Evolutionary conservation across 139 green algal species (phyloP).

Genomic region (Picochlorum sp.): DNA sequence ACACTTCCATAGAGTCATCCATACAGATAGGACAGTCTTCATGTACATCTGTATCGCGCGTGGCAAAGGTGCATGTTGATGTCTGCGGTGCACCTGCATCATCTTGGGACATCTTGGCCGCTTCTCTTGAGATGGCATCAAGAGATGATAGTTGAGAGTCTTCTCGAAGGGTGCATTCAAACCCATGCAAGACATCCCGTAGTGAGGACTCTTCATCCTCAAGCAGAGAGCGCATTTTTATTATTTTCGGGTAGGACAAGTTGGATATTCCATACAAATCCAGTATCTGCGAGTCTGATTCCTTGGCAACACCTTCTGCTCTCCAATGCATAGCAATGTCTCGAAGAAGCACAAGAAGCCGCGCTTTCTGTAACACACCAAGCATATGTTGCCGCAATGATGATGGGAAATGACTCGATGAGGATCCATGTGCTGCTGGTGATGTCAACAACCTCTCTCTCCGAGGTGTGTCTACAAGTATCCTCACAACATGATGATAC

Average conservation of each 20-base stretch:
- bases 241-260: background rate
- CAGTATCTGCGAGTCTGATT: constrained; percentile 1
- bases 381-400: constrained; percentile 13
- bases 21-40: constrained; percentile 17
- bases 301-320: background rate
- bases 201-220: constrained; percentile 1
- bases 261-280: background rate
- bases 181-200: constrained; percentile 7
- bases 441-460: background rate
- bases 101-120: background rate
- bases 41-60: background rate
- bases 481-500: constrained; percentile 6
- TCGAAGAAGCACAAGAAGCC: constrained; percentile 5
- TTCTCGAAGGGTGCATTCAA: constrained; percentile 9
- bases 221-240: background rate
- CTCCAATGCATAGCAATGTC: constrained; percentile 5
- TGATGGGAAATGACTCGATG: constrained; percentile 3
- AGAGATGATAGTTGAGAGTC: background rate
- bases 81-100: background rate
- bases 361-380: constrained; percentile 1
- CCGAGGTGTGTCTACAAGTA: constrained; percentile 3
- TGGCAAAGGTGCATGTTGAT: too few relatives aligned
- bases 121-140: background rate
- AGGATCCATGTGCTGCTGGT: background rate
- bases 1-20: constrained; percentile 3